phyloP scores from a whole-genome alignment of 768 basidiomycete genomes.

The Lyophyllum decastes region DNA sequence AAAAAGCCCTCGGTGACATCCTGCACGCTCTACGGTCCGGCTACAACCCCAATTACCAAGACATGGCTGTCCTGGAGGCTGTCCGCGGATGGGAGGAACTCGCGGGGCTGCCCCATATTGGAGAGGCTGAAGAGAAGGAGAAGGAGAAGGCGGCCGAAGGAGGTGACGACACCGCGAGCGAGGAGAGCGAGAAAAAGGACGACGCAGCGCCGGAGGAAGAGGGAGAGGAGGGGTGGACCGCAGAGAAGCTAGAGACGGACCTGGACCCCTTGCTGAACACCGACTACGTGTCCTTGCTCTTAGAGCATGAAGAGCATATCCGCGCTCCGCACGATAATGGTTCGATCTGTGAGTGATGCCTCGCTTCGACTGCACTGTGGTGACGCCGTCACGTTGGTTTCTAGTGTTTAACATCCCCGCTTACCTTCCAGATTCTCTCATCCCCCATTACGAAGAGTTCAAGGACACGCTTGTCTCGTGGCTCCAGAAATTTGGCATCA shows the following conservation, averaged over 20 bases:
- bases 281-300: constrained; percentile 74
- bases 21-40: constrained; percentile 76
- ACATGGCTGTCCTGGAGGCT: constrained; percentile 98
- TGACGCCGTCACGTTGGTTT: neutral
- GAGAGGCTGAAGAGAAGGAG: constrained; percentile 57
- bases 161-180: constrained; percentile 30
- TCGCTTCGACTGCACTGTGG: neutral
- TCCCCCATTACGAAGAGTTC: constrained; percentile 72
- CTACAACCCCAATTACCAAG: constrained; percentile 99
- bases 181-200: constrained; percentile 32
- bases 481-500: constrained; percentile 65
- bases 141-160: constrained; percentile 24
- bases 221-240: constrained; percentile 64
- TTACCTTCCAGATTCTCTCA: constrained; percentile 82
- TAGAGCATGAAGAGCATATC: constrained; percentile 76
- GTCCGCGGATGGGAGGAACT: constrained; percentile 90
- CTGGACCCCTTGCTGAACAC: constrained; percentile 57
- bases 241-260: constrained; percentile 56
- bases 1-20: constrained; percentile 80
- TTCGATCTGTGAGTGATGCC: constrained; percentile 55
- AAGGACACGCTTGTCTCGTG: constrained; percentile 61
- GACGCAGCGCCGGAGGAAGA: constrained; percentile 48
- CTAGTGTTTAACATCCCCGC: constrained; percentile 80
- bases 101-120: constrained; percentile 70
- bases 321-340: constrained; percentile 42